Conservation (phyloP, 306 rosid species). For the Dryas alaskensis region DNA sequence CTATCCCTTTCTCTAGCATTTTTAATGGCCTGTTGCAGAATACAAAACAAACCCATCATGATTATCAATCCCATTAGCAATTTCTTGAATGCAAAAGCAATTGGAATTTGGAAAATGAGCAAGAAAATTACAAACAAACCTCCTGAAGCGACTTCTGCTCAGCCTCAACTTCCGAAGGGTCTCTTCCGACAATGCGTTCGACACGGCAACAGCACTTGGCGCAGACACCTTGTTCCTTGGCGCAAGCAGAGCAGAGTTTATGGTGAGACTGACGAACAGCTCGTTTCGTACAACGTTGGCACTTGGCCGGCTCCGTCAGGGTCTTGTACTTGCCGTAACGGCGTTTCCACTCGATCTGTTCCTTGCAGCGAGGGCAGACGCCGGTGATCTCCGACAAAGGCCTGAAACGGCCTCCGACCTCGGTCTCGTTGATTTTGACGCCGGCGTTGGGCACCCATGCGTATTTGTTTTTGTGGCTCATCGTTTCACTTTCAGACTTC, state of each 20-base stretch:
- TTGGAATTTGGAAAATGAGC: background rate
- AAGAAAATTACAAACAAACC: slow-evolving; percentile 34
- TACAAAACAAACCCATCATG: slow-evolving; percentile 4
- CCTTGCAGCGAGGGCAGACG: slow-evolving; percentile 83
- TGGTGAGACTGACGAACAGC: slow-evolving; percentile 91
- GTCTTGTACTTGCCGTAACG: slow-evolving; percentile 87
- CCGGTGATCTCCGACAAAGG: slow-evolving; percentile 78
- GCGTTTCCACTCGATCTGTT: slow-evolving; percentile 90
- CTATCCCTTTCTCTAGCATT: slow-evolving; percentile 82
- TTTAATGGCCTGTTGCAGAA: slow-evolving; percentile 63
- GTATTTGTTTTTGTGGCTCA: slow-evolving; percentile 57
- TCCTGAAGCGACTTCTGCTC: slow-evolving; percentile 85
- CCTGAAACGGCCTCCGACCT: slow-evolving; percentile 78
- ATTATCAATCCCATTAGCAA: slow-evolving; percentile 18
- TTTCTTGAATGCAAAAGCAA: background rate
- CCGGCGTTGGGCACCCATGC: slow-evolving; percentile 94
- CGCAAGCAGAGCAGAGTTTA: slow-evolving; percentile 74
- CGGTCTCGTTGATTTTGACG: slow-evolving; percentile 82
- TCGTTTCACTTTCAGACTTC: too few relatives aligned
- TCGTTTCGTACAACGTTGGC: slow-evolving; percentile 82
- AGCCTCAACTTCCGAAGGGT: slow-evolving; percentile 72
- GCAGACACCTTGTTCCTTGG: slow-evolving; percentile 84
- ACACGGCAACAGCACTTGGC: slow-evolving; percentile 76
- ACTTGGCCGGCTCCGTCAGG: slow-evolving; percentile 75
- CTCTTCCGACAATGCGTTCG: slow-evolving; percentile 73